Conservation (phyloP, 2,329 filamentous ascomycete species). For the Botryotinia narcissicola region DNA sequence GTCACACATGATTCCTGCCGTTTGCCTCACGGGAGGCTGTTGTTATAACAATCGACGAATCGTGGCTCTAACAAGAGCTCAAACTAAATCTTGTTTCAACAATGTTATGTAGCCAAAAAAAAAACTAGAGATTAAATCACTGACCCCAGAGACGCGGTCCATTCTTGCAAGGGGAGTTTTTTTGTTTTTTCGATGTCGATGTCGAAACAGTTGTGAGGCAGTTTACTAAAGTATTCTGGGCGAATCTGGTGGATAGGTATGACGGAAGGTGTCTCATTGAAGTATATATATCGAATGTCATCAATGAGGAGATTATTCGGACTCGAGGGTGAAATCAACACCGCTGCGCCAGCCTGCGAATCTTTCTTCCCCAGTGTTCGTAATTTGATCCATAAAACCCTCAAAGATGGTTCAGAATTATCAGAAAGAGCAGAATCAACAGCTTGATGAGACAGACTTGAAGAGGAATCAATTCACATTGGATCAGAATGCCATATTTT, state of each 20-base stretch:
- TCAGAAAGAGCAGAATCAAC: too few species aligned
- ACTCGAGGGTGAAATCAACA: neutral
- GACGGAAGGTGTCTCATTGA: neutral
- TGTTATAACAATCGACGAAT: neutral
- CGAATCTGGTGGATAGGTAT: neutral
- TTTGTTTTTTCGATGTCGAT: neutral
- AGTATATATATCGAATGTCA: neutral
- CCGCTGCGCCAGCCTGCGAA: too few species aligned
- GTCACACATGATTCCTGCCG: neutral
- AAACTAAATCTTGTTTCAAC: neutral
- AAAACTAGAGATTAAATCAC: neutral
- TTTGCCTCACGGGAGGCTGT: neutral
- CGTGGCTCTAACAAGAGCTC: neutral
- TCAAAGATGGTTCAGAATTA: too few species aligned
- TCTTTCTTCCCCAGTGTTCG: too few species aligned
- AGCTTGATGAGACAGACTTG: too few species aligned
- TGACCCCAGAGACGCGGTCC: neutral
- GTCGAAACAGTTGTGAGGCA: neutral
- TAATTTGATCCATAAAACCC: too few species aligned
- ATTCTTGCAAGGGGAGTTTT: neutral
- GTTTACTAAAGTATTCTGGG: neutral
- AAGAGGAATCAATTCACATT: too few species aligned
- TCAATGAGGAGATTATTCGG: neutral
- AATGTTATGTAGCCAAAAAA: neutral
- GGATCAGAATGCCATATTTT: neutral